Conservation (phyloP, 2,329 filamentous ascomycete genomes). For the Paracamarosporium sp. region DNA sequence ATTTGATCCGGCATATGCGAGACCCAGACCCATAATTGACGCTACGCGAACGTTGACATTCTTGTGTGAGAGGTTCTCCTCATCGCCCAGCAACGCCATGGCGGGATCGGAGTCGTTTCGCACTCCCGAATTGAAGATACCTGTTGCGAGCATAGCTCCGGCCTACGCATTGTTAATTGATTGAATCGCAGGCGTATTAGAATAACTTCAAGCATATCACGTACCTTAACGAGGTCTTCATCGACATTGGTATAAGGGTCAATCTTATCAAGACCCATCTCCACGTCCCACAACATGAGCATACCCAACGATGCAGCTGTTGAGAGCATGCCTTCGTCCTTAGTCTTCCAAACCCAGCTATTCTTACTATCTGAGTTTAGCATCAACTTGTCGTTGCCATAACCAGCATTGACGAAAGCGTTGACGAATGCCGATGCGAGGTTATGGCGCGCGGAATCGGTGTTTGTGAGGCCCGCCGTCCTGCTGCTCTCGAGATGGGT, state of each 20-base stretch:
- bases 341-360: slow-evolving; percentile 99
- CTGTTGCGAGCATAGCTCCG: slow-evolving; percentile 89
- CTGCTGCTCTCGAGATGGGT: slow-evolving; percentile 95
- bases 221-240: slow-evolving; percentile 83
- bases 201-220: too few relatives aligned
- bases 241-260: slow-evolving; percentile 89
- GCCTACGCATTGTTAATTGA: too few relatives aligned
- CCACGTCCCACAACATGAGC: slow-evolving; percentile 91
- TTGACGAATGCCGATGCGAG: slow-evolving; percentile 96
- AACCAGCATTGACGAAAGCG: slow-evolving; percentile 94
- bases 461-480: slow-evolving; percentile 89
- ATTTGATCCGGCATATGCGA: slow-evolving; percentile 94
- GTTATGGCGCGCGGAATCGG: slow-evolving; percentile 95
- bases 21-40: slow-evolving; percentile 93
- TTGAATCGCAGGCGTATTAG: too few relatives aligned
- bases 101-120: slow-evolving; percentile 89
- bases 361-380: slow-evolving; percentile 81
- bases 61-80: slow-evolving; percentile 79
- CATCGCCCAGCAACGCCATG: slow-evolving; percentile 81
- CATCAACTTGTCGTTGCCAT: slow-evolving; percentile 98
- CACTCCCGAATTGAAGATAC: slow-evolving; percentile 94
- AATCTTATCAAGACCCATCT: slow-evolving; percentile 89
- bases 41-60: slow-evolving; percentile 79
- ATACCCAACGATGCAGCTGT: slow-evolving; percentile 94
- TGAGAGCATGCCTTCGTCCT: slow-evolving; percentile 96